These are phyloP conservation scores for Sergeia podlipaevii DNA, from an alignment of 208 protist species.

Conservation along the genomic window DNA sequence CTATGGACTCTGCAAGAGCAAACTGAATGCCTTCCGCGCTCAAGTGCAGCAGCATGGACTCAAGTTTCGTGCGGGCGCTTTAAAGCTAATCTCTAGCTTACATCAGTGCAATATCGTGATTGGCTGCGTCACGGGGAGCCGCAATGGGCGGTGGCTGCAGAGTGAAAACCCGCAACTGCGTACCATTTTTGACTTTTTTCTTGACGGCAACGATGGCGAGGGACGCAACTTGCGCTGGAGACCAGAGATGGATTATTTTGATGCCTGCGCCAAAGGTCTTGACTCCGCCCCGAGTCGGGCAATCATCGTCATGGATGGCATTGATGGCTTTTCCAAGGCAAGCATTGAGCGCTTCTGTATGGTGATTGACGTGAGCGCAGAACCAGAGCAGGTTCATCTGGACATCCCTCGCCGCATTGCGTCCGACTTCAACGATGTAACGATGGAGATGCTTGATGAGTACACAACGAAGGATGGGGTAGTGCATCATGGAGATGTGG, in stretches of 20 bases:
- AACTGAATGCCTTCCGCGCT: constrained; percentile 61
- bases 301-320: constrained; percentile 78
- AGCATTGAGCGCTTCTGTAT: constrained; percentile 74
- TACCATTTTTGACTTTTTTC: constrained; percentile 60
- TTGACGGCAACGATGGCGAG: constrained; percentile 76
- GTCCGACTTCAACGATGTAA: constrained; percentile 43
- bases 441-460: constrained; percentile 53
- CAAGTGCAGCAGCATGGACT: constrained; percentile 47
- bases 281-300: constrained; percentile 50
- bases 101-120: constrained; percentile 70
- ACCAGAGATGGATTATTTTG: constrained; percentile 87
- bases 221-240: constrained; percentile 51
- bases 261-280: constrained; percentile 57
- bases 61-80: constrained; percentile 39
- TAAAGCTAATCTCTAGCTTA: constrained; percentile 67
- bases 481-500: constrained; percentile 17
- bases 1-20: constrained; percentile 61
- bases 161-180: constrained; percentile 51
- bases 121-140: constrained; percentile 82
- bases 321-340: constrained; percentile 75
- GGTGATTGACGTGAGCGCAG: constrained; percentile 60
- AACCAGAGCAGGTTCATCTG: constrained; percentile 34
- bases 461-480: constrained; percentile 28
- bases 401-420: constrained; percentile 31
- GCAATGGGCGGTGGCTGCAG: constrained; percentile 76